Conservation (phyloP, 352 stramenopile species). For the Phytophthora fragariaefolia region DNA sequence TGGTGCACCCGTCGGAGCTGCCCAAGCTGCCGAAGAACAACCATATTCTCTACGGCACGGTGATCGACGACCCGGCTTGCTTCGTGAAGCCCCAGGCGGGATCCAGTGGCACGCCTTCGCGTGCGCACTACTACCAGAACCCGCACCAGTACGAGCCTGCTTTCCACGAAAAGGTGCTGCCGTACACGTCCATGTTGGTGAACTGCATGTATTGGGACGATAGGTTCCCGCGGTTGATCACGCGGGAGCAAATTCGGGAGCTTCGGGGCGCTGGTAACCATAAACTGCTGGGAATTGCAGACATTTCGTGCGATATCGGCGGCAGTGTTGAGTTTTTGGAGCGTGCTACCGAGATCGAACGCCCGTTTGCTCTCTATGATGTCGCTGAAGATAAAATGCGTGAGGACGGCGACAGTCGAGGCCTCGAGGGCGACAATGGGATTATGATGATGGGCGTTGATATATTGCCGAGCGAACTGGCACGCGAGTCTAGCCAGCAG, state of each 20-base stretch:
- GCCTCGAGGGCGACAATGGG: slow-evolving; percentile 56
- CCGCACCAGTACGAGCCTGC: slow-evolving; percentile 90
- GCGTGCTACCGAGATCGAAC: slow-evolving; percentile 93
- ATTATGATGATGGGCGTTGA: slow-evolving; percentile 96
- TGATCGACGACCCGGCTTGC: slow-evolving; percentile 73
- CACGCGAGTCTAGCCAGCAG: slow-evolving; percentile 93
- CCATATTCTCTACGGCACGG: slow-evolving; percentile 76
- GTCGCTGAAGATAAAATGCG: slow-evolving; percentile 72
- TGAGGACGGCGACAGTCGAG: slow-evolving; percentile 58
- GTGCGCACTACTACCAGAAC: slow-evolving; percentile 92
- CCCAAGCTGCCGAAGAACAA: slow-evolving; percentile 68
- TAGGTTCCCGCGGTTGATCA: slow-evolving; percentile 93
- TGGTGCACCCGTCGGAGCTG: slow-evolving; percentile 90
- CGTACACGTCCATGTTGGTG: slow-evolving; percentile 93
- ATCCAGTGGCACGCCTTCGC: slow-evolving; percentile 24
- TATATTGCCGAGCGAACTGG: slow-evolving; percentile 95
- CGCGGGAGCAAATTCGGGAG: slow-evolving; percentile 88
- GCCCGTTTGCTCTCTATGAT: slow-evolving; percentile 94
- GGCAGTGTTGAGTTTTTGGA: slow-evolving; percentile 95
- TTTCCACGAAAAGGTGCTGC: slow-evolving; percentile 92
- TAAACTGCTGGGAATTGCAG: slow-evolving; percentile 92
- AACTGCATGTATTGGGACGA: slow-evolving; percentile 98
- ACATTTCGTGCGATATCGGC: slow-evolving; percentile 96
- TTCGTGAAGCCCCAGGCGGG: slow-evolving; percentile 69
- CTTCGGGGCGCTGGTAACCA: slow-evolving; percentile 68